A percentile compares a stretch with the other conserved stretches of the same genome.
Conservation (phyloP, 169 alveolate species). For the Babesia sp. region DNA sequence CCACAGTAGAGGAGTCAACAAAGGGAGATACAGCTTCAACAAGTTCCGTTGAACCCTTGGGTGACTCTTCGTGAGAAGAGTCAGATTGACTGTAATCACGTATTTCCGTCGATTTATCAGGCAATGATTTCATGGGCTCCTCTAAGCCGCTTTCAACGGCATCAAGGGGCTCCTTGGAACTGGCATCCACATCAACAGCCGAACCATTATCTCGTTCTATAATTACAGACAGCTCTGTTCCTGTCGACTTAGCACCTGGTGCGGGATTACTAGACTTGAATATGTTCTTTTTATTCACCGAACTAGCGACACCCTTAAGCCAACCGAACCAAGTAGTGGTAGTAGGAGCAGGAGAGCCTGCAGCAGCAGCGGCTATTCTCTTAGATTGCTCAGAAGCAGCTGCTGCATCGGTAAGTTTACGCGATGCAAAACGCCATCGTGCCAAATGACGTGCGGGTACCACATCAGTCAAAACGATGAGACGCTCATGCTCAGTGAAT, state of each 20-base stretch:
- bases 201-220: background rate
- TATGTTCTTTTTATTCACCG: constrained; percentile 3
- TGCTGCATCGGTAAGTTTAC: constrained; percentile 50
- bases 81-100: background rate
- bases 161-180: background rate
- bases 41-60: background rate
- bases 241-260: constrained; percentile 6
- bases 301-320: constrained; percentile 35
- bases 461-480: constrained; percentile 75
- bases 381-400: constrained; percentile 40
- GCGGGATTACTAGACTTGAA: background rate
- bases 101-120: background rate
- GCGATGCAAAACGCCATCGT: constrained; percentile 79
- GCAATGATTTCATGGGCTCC: background rate
- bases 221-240: background rate
- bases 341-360: constrained; percentile 26
- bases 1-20: background rate
- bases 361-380: constrained; percentile 9
- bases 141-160: background rate
- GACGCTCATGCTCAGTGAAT: constrained; percentile 62
- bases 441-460: constrained; percentile 84
- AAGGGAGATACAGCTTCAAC: background rate
- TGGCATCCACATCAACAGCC: background rate
- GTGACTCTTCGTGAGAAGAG: too few relatives aligned
- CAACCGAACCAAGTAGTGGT: constrained; percentile 67